Evolutionary conservation across 2,329 filamentous ascomycete genomes (phyloP).

Genomic region (Colletotrichum siamense): DNA sequence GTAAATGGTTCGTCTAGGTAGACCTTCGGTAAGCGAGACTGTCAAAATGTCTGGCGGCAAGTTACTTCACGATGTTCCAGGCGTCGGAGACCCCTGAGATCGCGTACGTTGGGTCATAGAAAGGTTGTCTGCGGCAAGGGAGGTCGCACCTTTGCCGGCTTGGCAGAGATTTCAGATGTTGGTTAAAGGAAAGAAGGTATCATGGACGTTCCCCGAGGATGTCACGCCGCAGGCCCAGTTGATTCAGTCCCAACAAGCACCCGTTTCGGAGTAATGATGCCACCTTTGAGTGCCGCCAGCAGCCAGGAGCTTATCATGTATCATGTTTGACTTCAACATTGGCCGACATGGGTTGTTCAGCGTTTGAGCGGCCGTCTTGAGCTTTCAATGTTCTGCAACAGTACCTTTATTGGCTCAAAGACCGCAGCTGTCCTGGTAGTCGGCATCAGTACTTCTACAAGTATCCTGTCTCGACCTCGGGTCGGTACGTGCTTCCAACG

Average conservation of each 20-base stretch:
- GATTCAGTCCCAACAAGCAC: background rate
- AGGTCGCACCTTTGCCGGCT: background rate
- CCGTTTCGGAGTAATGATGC: background rate
- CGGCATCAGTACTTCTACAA: background rate
- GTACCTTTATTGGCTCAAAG: background rate
- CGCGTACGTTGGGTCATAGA: background rate
- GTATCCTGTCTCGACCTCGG: background rate
- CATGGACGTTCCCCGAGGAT: no score
- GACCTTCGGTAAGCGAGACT: background rate
- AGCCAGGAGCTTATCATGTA: background rate
- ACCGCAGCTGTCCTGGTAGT: background rate
- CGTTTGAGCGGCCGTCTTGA: rapidly evolving
- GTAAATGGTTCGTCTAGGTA: background rate
- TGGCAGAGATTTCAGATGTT: background rate
- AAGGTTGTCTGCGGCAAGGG: background rate
- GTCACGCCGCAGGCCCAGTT: no score
- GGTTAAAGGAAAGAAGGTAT: no score
- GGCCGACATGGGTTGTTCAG: background rate
- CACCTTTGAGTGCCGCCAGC: background rate
- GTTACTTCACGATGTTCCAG: background rate
- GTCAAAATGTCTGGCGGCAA: rapidly evolving
- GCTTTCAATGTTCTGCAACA: background rate
- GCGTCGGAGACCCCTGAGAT: background rate
- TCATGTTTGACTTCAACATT: background rate
- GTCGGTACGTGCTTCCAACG: background rate